Base-by-base conservation (phyloP, 2,329 filamentous ascomycete species). In the Aaosphaeria arxii region DNA sequence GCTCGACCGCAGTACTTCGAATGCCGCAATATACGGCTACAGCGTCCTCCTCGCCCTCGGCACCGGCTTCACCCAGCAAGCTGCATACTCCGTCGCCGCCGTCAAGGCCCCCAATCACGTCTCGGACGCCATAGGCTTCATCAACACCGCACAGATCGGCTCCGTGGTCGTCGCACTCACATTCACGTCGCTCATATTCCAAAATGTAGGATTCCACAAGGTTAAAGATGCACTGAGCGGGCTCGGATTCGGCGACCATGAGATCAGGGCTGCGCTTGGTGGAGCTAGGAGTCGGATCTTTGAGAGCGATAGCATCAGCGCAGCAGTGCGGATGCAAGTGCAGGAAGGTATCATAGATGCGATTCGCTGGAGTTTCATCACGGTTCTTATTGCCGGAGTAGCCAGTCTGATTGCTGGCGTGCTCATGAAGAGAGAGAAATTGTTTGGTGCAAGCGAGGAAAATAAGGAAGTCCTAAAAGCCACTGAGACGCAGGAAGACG, bases 121-220 rank as follows among this genome's bases (percentile, higher is more conserved):
- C 0, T 6, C 56, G 5, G 56, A 54, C 24, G 58, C 58, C 1
- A 49, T 61, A 17, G 51, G 53, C 1, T 57, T 58, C 43, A 58
- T 59, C 33, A 62, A 58, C 41, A 42, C 31, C 4, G 56, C 60
- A 7, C 64, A 67, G 44, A 47, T 61, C 11, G 61, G 62, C 4
- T 52, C 49, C 2, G 53, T 50, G 2, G 51, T 59, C 5, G 54
- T 67, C 28, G 54, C 58, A 4, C 51, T 67, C 7, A 55, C 62
- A 4, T 52, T 65, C 24, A 50, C 57, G 2, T 51, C 52, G 4
- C 46, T 50, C n/a, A 49, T 66, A 5, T 67, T 62, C 43, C 61
- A 66, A 46, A 64, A 61, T 40, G 46, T 63, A 2, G 61, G 55
- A 3, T 43, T 43, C 41, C 17, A 43, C 11, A 43, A 43, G 6